Conservation (phyloP, 179 eudicot genomes). For the Corrigiola litoralis region DNA sequence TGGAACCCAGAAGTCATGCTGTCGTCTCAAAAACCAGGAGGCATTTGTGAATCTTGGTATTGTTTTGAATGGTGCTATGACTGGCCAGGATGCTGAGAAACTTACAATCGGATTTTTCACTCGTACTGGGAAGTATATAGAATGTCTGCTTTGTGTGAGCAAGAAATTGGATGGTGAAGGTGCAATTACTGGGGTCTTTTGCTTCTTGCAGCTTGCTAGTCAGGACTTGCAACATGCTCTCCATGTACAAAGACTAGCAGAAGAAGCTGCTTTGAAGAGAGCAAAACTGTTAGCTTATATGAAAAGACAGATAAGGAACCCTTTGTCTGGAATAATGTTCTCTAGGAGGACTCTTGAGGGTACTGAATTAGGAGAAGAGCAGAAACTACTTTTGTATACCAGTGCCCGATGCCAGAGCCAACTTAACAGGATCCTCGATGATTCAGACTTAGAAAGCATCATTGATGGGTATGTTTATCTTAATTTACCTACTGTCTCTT, state of each 20-base stretch:
- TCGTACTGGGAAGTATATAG: slow-evolving; percentile 58
- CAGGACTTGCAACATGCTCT: slow-evolving; percentile 89
- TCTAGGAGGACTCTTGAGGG: slow-evolving; percentile 71
- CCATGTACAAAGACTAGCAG: slow-evolving; percentile 77
- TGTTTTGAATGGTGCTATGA: slow-evolving; percentile 62
- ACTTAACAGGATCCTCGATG: slow-evolving; percentile 81
- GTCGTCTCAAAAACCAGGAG: slow-evolving; percentile 79
- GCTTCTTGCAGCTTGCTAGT: slow-evolving; percentile 96
- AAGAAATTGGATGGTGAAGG: slow-evolving; percentile 73
- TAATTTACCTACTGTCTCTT: not conserved
- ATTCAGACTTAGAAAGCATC: slow-evolving; percentile 79
- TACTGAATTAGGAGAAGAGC: slow-evolving; percentile 60
- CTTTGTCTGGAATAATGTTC: slow-evolving; percentile 82
- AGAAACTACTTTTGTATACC: slow-evolving; percentile 46
- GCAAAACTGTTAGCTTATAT: slow-evolving; percentile 61
- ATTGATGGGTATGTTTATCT: slow-evolving; percentile 66
- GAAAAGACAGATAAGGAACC: slow-evolving; percentile 71
- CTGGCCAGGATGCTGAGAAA: slow-evolving; percentile 64
- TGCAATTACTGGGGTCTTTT: slow-evolving; percentile 69
- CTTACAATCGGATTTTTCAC: slow-evolving; percentile 72
- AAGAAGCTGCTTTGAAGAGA: slow-evolving; percentile 80
- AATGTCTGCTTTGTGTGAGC: slow-evolving; percentile 73
- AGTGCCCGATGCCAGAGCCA: slow-evolving; percentile 81
- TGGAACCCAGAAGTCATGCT: slow-evolving; percentile 53
- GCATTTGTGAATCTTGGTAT: slow-evolving; percentile 69